phyloP scores from a whole-genome alignment of 805 yeast species.

The Kazachstania taianensis region DNA sequence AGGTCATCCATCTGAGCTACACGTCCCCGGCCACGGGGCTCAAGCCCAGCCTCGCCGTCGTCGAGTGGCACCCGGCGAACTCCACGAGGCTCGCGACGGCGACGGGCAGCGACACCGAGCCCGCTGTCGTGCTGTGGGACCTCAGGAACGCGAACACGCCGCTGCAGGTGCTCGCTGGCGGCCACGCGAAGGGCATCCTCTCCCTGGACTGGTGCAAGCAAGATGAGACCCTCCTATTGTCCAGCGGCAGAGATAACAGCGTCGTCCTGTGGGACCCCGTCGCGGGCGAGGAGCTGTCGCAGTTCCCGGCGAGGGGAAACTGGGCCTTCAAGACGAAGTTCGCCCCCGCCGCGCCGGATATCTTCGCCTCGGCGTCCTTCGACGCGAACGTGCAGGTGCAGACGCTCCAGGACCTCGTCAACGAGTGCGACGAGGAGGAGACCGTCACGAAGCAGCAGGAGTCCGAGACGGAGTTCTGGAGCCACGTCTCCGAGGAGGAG shows the following conservation, averaged over 20 bases:
- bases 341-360: conserved; percentile 81
- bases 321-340: conserved; percentile 89
- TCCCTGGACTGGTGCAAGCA: conserved; percentile 89
- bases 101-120: conserved; percentile 67
- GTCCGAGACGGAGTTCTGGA: conserved; percentile 79
- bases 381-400: conserved; percentile 77
- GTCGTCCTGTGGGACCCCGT: conserved; percentile 87
- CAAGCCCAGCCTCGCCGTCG: conserved; percentile 64
- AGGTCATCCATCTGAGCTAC: conserved; percentile 77
- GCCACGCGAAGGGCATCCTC: conserved; percentile 81
- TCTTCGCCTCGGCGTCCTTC: conserved; percentile 80
- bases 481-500: conserved; percentile 54
- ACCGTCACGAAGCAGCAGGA: conserved; percentile 24
- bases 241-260: conserved; percentile 88
- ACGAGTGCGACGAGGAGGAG: conserved; percentile 22
- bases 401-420: conserved; percentile 62
- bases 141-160: conserved; percentile 91
- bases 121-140: conserved; percentile 86
- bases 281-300: conserved; percentile 61
- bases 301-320: conserved; percentile 84
- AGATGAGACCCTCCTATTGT: conserved; percentile 67
- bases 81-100: conserved; percentile 85
- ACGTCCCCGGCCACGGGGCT: conserved; percentile 39
- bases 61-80: conserved; percentile 91
- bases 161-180: conserved; percentile 47